These are phyloP conservation scores for Opeltia flavorubescens DNA, from an alignment of 495 filamentous ascomycete species.

Conservation along the genomic window DNA sequence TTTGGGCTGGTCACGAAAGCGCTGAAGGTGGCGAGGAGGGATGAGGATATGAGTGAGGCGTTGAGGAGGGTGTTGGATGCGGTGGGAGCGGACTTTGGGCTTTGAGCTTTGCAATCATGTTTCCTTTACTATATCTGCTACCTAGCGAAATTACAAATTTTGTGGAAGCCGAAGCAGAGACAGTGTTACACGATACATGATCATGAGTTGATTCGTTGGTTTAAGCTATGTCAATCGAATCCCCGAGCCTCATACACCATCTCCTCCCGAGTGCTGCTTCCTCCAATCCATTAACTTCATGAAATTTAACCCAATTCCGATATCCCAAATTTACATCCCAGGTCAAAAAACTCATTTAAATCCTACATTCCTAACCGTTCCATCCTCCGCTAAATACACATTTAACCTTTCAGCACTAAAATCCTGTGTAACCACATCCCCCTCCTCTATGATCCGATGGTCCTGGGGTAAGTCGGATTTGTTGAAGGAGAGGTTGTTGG, in stretches of 20 bases:
- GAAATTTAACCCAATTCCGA: not conserved
- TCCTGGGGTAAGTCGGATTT: conserved; percentile 56
- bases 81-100: conserved; percentile 12
- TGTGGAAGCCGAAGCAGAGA: too few species aligned
- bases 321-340: not conserved
- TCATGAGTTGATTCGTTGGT: too few species aligned
- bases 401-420: conserved; percentile 53
- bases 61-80: conserved; percentile 12
- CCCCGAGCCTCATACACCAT: too few species aligned
- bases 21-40: conserved; percentile 50
- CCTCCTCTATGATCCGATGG: conserved; percentile 53
- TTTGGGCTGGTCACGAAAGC: conserved; percentile 69
- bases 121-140: not conserved
- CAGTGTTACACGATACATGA: too few species aligned
- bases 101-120: conserved; percentile 4
- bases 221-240: too few species aligned
- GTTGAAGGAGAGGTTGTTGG: conserved; percentile 48
- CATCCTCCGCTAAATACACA: conserved; percentile 56
- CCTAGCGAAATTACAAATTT: too few species aligned
- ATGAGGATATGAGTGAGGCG: conserved; percentile 12
- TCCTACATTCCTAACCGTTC: conserved; percentile 56
- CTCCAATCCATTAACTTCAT: not conserved
- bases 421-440: conserved; percentile 47
- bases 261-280: too few species aligned
- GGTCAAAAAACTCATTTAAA: conserved; percentile 11